phyloP scores from a whole-genome alignment of 495 filamentous ascomycete species.

The Astrothelium macrocarpum region DNA sequence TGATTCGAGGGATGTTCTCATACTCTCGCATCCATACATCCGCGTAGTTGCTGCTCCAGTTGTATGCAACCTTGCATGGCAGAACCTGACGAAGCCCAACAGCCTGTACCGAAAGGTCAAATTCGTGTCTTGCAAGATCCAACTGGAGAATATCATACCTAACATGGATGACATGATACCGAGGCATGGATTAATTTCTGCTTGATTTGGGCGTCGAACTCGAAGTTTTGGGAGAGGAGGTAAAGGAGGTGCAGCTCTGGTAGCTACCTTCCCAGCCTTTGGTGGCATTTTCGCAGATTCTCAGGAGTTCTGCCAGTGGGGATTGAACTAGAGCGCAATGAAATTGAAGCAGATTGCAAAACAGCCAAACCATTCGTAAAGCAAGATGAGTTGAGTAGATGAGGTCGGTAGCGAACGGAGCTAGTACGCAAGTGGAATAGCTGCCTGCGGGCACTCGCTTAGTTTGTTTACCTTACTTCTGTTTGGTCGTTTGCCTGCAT shows the following conservation, averaged over 20 bases:
- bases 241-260: constrained; percentile 56
- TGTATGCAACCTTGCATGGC: constrained; percentile 62
- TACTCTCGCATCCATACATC: constrained; percentile 90
- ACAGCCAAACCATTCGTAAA: too few species aligned
- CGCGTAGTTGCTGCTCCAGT: constrained; percentile 68
- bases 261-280: constrained; percentile 27
- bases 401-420: too few species aligned
- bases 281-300: constrained; percentile 36
- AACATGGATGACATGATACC: constrained; percentile 83
- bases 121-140: neutral
- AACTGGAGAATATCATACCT: constrained; percentile 54
- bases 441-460: neutral
- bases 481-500: neutral
- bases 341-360: neutral
- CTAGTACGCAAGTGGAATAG: neutral
- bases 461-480: neutral
- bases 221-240: constrained; percentile 79
- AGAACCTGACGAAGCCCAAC: constrained; percentile 87
- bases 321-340: neutral
- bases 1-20: constrained; percentile 14
- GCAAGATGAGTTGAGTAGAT: too few species aligned
- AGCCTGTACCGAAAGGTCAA: too few species aligned
- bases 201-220: constrained; percentile 69
- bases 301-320: too few species aligned
- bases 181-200: constrained; percentile 69